Conservation (phyloP, 192 early-diverging fungal genomes). For the Backusella mclennaniae region DNA sequence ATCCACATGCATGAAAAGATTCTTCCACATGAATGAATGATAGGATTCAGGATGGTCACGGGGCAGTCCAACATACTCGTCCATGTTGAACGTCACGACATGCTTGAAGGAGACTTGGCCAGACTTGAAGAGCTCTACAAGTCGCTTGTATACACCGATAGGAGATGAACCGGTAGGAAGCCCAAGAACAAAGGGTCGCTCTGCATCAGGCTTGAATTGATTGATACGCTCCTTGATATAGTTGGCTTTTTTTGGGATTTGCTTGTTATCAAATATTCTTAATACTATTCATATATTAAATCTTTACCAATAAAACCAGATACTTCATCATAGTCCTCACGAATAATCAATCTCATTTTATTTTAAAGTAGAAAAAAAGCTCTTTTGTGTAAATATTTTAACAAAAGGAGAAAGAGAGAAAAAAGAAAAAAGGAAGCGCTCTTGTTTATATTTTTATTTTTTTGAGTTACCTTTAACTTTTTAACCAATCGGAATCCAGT, state of each 20-base stretch:
- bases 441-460: background rate
- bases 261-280: background rate
- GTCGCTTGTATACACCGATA: conserved; percentile 74
- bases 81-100: conserved; percentile 90
- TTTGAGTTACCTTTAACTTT: background rate
- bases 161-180: conserved; percentile 85
- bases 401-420: background rate
- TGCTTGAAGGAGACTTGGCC: conserved; percentile 75
- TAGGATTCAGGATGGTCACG: conserved; percentile 85
- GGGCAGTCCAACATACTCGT: conserved; percentile 83
- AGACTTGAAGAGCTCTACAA: conserved; percentile 67
- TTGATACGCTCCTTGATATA: conserved; percentile 81
- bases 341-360: conserved; percentile 72
- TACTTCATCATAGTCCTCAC: conserved; percentile 68
- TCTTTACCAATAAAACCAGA: conserved; percentile 59
- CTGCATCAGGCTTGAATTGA: conserved; percentile 69
- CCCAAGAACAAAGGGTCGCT: conserved; percentile 81
- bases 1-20: conserved; percentile 85
- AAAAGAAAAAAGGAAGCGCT: background rate
- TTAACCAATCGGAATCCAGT: background rate
- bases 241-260: conserved; percentile 50
- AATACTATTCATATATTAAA: background rate
- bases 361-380: background rate
- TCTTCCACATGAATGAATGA: conserved; percentile 90
- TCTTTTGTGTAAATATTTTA: background rate